These are phyloP conservation scores for Symbiodinium natans DNA, from an alignment of 73 alveolate species.

Conservation along the genomic window DNA sequence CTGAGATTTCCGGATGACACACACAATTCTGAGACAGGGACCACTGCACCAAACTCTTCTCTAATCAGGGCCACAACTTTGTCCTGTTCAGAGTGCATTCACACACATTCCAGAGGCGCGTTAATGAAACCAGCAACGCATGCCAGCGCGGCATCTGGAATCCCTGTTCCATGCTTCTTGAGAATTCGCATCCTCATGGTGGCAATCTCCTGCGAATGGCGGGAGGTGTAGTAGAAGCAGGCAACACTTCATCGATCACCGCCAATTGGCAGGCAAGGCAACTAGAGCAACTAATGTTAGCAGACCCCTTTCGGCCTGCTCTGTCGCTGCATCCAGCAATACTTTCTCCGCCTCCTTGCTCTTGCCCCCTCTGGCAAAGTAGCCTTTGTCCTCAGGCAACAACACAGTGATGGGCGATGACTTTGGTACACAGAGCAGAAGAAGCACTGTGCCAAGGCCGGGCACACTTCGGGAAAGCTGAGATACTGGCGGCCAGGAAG, in stretches of 20 bases:
- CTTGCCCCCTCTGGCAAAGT: neutral
- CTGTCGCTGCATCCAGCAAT: slow-evolving; percentile 83
- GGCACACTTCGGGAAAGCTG: neutral
- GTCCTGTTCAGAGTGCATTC: neutral
- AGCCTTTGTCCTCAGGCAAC: slow-evolving; percentile 59
- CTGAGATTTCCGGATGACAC: too few species aligned
- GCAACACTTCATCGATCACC: neutral
- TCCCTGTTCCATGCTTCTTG: slow-evolving; percentile 83
- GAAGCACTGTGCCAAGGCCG: neutral
- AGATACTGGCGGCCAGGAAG: slow-evolving; percentile 88
- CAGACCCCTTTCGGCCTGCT: too few species aligned
- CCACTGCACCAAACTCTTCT: slow-evolving; percentile 93
- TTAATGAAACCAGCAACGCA: neutral
- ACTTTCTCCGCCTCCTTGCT: slow-evolving; percentile 36
- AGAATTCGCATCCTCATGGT: slow-evolving; percentile 89
- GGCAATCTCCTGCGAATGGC: slow-evolving; percentile 55
- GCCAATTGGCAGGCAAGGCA: too few species aligned
- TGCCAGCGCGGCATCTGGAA: slow-evolving; percentile 53
- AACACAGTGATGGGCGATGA: too few species aligned
- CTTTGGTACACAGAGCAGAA: neutral
- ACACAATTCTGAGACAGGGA: neutral
- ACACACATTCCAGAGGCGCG: neutral
- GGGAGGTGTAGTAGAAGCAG: neutral
- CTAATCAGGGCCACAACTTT: slow-evolving; percentile 58
- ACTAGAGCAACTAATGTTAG: too few species aligned